Evolutionary conservation across 768 basidiomycete species (phyloP).

Genomic region (Suillus hirtellus): DNA sequence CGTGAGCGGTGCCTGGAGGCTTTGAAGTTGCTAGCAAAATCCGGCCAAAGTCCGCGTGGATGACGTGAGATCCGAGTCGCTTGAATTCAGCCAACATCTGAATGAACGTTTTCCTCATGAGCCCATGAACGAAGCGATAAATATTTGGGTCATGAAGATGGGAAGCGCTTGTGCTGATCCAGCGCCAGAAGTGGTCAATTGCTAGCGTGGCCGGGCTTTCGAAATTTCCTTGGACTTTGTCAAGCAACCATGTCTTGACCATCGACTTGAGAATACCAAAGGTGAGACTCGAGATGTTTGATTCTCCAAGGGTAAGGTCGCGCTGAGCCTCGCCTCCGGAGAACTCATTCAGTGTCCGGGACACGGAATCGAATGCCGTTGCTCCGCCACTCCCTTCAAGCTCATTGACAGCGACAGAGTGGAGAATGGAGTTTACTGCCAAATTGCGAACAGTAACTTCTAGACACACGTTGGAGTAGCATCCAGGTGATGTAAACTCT

Average conservation of each 20-base stretch:
- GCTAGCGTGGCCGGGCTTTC: constrained; percentile 67
- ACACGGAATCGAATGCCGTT: constrained; percentile 91
- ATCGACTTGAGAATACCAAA: constrained; percentile 84
- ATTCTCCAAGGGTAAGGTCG: constrained; percentile 84
- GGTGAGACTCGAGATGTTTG: constrained; percentile 82
- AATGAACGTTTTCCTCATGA: constrained; percentile 98
- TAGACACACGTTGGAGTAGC: constrained; percentile 91
- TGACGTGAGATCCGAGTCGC: constrained; percentile 87
- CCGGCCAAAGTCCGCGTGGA: constrained; percentile 91
- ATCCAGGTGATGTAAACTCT: constrained; percentile 82
- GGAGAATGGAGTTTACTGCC: constrained; percentile 90
- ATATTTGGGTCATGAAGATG: constrained; percentile 91
- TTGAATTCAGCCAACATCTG: constrained; percentile 97
- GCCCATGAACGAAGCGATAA: constrained; percentile 88
- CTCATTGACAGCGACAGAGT: constrained; percentile 94
- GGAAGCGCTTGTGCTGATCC: constrained; percentile 85
- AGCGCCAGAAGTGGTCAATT: constrained; percentile 96
- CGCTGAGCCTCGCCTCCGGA: constrained; percentile 58
- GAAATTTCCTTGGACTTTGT: constrained; percentile 71
- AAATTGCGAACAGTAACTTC: constrained; percentile 89
- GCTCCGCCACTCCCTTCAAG: constrained; percentile 94
- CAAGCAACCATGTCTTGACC: constrained; percentile 89
- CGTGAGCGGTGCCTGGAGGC: constrained; percentile 91
- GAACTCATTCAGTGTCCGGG: constrained; percentile 90
- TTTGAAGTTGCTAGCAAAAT: constrained; percentile 93